Conservation (phyloP, 2,329 filamentous ascomycete genomes). For the Fusarium sp. region DNA sequence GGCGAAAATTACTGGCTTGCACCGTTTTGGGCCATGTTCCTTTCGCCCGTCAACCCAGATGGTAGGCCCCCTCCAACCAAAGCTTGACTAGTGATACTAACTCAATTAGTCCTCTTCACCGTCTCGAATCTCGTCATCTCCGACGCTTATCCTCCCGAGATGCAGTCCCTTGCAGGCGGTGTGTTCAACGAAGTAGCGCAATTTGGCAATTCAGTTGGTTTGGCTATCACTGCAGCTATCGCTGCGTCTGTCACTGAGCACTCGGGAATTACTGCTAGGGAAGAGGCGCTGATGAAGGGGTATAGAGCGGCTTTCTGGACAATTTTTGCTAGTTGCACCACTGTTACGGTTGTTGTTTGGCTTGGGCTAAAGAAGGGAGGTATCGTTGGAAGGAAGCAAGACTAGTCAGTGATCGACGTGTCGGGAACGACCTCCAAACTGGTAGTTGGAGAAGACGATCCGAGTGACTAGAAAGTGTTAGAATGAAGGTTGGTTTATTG, state of each 20-base stretch:
- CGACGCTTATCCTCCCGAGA: conserved; percentile 63
- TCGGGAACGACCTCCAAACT: not conserved
- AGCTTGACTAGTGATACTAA: not conserved
- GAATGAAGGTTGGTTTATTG: not conserved
- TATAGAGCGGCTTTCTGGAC: conserved; percentile 66
- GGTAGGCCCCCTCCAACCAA: conserved; percentile 40
- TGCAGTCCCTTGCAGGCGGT: conserved; percentile 68
- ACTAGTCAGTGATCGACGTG: conserved; percentile 21
- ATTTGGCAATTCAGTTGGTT: conserved; percentile 65
- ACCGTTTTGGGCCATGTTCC: conserved; percentile 57
- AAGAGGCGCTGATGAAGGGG: conserved; percentile 58
- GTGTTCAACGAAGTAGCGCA: conserved; percentile 70
- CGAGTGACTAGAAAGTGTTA: not conserved
- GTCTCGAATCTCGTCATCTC: conserved; percentile 65
- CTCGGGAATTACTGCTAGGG: conserved; percentile 38
- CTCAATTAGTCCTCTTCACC: conserved; percentile 61
- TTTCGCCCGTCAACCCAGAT: conserved; percentile 58
- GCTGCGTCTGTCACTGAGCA: conserved; percentile 57
- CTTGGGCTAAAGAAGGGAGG: conserved; percentile 60
- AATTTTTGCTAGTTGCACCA: conserved; percentile 56
- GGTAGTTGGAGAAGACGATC: not conserved
- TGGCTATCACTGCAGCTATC: conserved; percentile 63
- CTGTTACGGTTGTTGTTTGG: conserved; percentile 49
- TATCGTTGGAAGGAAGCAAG: conserved; percentile 60
- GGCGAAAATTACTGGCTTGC: conserved; percentile 62